Percentiles rank a stretch among this genome's conserved stretches.
phyloP scores from a whole-genome alignment of 1,284 basidiomycete genomes.

The Marasmius sp. region DNA sequence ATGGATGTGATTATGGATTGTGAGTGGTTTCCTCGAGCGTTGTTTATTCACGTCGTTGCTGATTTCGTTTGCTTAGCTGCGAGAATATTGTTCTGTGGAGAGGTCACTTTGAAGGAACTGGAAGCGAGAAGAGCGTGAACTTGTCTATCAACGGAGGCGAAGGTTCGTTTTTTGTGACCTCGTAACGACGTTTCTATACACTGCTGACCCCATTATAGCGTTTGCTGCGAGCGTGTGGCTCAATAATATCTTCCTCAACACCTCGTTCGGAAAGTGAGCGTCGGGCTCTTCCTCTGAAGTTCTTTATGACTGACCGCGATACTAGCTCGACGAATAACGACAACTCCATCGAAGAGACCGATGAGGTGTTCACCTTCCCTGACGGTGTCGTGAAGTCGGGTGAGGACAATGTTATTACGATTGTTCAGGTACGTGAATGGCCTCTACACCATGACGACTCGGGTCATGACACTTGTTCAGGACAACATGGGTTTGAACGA shows the following conservation, averaged over 20 bases:
- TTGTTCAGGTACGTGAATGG: conserved; percentile 55
- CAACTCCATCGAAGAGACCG: conserved; percentile 59
- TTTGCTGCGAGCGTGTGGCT: conserved; percentile 81
- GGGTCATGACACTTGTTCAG: conserved; percentile 28
- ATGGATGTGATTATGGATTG: conserved; percentile 3
- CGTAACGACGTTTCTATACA: background rate
- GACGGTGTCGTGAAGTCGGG: conserved; percentile 44
- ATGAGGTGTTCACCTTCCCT: conserved; percentile 65
- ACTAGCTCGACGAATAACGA: conserved; percentile 62
- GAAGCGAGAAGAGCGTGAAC: conserved; percentile 59
- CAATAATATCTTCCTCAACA: conserved; percentile 71
- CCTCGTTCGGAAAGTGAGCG: conserved; percentile 69
- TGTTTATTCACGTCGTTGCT: background rate
- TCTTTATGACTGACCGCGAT: background rate
- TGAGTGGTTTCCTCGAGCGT: background rate
- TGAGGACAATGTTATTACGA: conserved; percentile 71
- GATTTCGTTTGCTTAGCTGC: background rate
- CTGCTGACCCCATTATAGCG: conserved; percentile 27
- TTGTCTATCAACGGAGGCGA: conserved; percentile 78
- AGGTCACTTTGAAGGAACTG: conserved; percentile 70
- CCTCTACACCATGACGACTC: background rate
- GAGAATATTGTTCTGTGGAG: conserved; percentile 70
- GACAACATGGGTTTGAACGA: conserved; percentile 82
- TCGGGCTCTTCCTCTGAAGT: background rate
- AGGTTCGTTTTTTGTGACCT: conserved; percentile 40